Percentiles rank a stretch among this genome's conserved stretches.
Conservation (phyloP, 768 basidiomycete genomes). For the Russula olivacea region DNA sequence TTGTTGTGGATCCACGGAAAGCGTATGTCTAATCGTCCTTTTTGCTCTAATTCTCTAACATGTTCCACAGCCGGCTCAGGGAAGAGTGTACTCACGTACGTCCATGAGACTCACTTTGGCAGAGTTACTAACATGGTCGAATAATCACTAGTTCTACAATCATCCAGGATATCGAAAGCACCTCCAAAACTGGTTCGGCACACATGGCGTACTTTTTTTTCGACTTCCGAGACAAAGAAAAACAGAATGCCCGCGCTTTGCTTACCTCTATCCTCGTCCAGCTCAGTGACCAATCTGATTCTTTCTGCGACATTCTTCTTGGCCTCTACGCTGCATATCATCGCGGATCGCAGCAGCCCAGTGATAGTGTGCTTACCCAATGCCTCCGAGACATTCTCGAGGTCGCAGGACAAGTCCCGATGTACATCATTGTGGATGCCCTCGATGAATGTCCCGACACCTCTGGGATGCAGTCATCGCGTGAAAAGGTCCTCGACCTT, state of each 20-base stretch:
- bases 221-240: not conserved
- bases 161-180: not conserved
- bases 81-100: not conserved
- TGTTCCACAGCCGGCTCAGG: not conserved
- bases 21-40: not conserved
- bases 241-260: constrained; percentile 26
- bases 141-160: not conserved
- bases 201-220: constrained; percentile 4
- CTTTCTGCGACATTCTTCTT: not conserved
- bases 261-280: constrained; percentile 3
- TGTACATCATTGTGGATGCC: not conserved
- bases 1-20: constrained; percentile 1
- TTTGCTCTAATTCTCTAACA: not conserved
- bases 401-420: not conserved
- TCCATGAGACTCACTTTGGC: not conserved
- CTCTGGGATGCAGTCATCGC: not conserved
- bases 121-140: not conserved
- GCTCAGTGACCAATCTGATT: not conserved
- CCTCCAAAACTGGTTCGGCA: not conserved
- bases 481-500: not conserved
- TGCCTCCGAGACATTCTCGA: not conserved
- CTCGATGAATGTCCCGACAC: constrained; percentile 2
- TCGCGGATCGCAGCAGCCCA: not conserved
- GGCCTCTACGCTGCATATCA: not conserved
- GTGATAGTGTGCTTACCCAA: not conserved